Base-by-base conservation (phyloP, 2,329 filamentous ascomycete species). In the Colletotrichum endophyticum region DNA sequence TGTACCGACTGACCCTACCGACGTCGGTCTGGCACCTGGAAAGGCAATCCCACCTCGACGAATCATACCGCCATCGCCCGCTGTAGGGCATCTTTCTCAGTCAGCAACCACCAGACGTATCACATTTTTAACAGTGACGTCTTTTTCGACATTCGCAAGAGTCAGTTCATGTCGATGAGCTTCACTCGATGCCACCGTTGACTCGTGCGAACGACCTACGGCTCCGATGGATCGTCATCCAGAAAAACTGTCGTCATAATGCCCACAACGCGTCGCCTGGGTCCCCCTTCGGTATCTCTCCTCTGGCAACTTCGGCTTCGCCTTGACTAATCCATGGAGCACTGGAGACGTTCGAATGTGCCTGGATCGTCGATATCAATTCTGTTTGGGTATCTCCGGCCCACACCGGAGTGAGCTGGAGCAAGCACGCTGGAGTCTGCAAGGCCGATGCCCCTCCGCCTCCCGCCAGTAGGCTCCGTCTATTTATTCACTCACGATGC, bases 231-330 rank as follows among this genome's bases (percentile, higher is more conserved):
- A 62, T 64, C 66, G 34, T 34, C 59, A 53, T 73, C 36, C 70
- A 74, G 64, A 73, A 39, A 53, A 27, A 66, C 59, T 76, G 70
- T 76, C 74, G 74, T 76, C 74, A 76, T 76, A 73, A 76, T 76
- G 71, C 74, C 74, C 74, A 76, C 74, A 74, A 72, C 62, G 30
- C 69, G 59, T 66, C 49, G 19, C 36, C 63, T 66, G 73, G 73
- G 70, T 70, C 66, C 32, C 44, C 70, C 34, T 62, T 69, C 49
- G 67, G 59, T 53, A 71, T 74, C 57, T 57, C 5, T 57, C 11
- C 27, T 49, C 59, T 76, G 74, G 70, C 70, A 73, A 59, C 70
- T 30, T 62, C 64, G 74, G 66, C 66, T 70, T 32, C 49, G 68
- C 28, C 59, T 76, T 76, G 74, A 76, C 74, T 76, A 76, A 76